Conservation (phyloP, 2,329 filamentous ascomycete species). For the Fusarium guadeloupense region DNA sequence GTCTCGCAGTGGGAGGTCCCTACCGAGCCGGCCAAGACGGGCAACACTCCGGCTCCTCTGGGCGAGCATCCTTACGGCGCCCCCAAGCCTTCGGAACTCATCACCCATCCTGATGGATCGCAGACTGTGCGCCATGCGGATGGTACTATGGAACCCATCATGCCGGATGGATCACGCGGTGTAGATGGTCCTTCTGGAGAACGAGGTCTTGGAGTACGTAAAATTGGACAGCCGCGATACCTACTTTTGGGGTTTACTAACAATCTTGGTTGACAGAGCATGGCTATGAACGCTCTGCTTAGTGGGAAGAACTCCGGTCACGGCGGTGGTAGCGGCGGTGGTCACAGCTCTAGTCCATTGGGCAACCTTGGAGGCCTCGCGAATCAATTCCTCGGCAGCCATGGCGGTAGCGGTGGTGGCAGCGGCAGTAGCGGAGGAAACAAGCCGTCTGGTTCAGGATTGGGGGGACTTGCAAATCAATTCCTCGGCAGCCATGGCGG, state of each 20-base stretch:
- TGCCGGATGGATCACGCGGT: slow-evolving; percentile 62
- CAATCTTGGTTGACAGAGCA: slow-evolving; percentile 53
- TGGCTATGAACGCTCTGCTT: slow-evolving; percentile 69
- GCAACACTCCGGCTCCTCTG: slow-evolving; percentile 65
- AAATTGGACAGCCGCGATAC: slow-evolving; percentile 3
- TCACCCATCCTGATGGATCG: slow-evolving; percentile 69
- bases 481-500: slow-evolving; percentile 49
- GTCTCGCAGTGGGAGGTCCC: slow-evolving; percentile 79
- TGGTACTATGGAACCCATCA: slow-evolving; percentile 67
- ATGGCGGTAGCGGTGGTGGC: slow-evolving; percentile 8
- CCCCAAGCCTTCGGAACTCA: slow-evolving; percentile 63
- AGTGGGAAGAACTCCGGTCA: slow-evolving; percentile 54
- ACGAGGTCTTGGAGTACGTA: slow-evolving; percentile 71
- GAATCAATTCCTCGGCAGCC: slow-evolving; percentile 55
- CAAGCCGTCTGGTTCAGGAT: no score
- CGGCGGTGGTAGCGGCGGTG: slow-evolving; percentile 42
- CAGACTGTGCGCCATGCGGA: slow-evolving; percentile 70
- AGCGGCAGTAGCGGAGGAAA: slow-evolving; percentile 44
- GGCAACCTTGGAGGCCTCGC: slow-evolving; percentile 56
- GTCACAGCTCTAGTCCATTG: slow-evolving; percentile 51
- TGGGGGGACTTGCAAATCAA: slow-evolving; percentile 59
- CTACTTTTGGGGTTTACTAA: slow-evolving; percentile 17
- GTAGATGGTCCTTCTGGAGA: slow-evolving; percentile 64
- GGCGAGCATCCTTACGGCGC: slow-evolving; percentile 71
- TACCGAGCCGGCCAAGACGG: slow-evolving; percentile 69